Percentiles rank a stretch among this genome's conserved stretches.
Conservation (phyloP, 345 rosid genomes). For the Populus tremula region DNA sequence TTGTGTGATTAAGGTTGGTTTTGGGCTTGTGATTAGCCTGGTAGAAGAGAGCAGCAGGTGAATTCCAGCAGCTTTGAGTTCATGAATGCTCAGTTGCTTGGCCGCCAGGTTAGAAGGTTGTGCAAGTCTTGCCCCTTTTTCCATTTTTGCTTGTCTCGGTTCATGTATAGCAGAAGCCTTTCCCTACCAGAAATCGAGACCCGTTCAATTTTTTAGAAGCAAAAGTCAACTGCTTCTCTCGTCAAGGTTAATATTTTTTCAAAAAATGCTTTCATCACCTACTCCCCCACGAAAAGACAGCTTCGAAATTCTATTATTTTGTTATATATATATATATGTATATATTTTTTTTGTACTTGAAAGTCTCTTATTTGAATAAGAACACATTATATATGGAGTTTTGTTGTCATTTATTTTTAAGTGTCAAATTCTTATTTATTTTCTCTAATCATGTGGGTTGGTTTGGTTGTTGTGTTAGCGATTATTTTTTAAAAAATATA, state of each 20-base stretch:
- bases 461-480: too few relatives aligned
- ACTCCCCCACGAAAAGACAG: background rate
- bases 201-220: background rate
- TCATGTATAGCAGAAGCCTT: background rate
- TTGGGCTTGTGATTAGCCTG: too few relatives aligned
- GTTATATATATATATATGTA: too few relatives aligned
- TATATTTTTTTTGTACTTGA: too few relatives aligned
- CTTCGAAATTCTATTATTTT: background rate
- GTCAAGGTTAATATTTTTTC: background rate
- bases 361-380: background rate
- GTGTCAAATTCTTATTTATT: too few relatives aligned
- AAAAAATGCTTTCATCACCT: background rate
- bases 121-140: too few relatives aligned
- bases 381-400: too few relatives aligned
- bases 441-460: too few relatives aligned
- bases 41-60: too few relatives aligned
- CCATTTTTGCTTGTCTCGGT: background rate
- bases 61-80: background rate
- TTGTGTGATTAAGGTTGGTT: background rate
- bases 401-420: too few relatives aligned
- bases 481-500: too few relatives aligned
- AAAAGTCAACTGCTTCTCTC: background rate
- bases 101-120: background rate
- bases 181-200: background rate
- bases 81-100: background rate